These are phyloP conservation scores for Haematococcus sp. DNA, from an alignment of 139 green algal species.

Conservation along the genomic window DNA sequence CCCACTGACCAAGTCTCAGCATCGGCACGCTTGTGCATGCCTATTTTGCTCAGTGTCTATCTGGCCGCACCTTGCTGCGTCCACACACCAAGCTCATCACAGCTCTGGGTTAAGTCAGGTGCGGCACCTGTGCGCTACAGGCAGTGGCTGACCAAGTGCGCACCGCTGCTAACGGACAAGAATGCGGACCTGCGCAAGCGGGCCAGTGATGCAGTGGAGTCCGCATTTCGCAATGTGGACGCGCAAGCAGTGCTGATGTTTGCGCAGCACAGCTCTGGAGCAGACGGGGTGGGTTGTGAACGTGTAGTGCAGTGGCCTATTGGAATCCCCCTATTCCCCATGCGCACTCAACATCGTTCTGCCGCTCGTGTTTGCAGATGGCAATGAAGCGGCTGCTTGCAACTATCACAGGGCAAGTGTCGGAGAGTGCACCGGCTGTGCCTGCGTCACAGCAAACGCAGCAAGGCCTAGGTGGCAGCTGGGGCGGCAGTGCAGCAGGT, in stretches of 20 bases:
- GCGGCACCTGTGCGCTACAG: background rate
- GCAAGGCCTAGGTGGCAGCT: background rate
- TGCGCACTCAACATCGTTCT: no score
- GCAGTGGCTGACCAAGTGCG: background rate
- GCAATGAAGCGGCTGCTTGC: constrained; percentile 1
- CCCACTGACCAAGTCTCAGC: no score
- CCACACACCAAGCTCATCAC: no score
- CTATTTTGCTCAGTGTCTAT: no score
- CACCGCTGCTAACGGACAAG: constrained; percentile 2
- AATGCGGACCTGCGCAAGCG: constrained; percentile 8
- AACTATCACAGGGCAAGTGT: background rate
- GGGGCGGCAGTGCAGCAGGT: background rate
- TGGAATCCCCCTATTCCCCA: no score
- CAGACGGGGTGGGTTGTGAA: background rate
- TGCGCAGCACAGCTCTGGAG: constrained; percentile 3
- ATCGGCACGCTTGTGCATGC: no score
- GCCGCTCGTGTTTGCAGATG: background rate
- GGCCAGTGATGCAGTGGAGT: background rate
- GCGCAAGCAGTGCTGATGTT: background rate
- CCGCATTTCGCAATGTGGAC: background rate
- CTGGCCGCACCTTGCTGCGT: no score
- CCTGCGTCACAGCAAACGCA: no score
- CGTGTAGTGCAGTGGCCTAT: no score
- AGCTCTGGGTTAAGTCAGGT: no score
- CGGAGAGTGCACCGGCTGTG: no score